A percentile compares a stretch with the other conserved stretches of the same genome.
phyloP scores from a whole-genome alignment of 1,139 yeast species.

The Eremothecium sinecaudum region DNA sequence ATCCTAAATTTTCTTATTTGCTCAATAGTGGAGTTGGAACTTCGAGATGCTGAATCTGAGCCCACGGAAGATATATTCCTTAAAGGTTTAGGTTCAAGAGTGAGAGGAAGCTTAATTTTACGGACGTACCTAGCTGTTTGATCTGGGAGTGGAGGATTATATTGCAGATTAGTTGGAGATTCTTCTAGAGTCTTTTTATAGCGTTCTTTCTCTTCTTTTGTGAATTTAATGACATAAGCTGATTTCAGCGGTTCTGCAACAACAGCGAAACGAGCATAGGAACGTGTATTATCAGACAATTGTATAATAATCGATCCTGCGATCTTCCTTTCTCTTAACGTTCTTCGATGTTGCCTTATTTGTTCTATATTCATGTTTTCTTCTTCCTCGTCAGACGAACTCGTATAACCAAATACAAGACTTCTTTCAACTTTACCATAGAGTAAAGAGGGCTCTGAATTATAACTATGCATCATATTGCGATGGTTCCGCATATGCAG shows the following conservation, averaged over 20 bases:
- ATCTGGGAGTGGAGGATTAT: constrained; percentile 14
- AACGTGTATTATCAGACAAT: constrained; percentile 6
- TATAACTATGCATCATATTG: constrained; percentile 12
- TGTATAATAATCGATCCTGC: constrained; percentile 22
- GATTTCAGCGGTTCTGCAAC: constrained; percentile 26
- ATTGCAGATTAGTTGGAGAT: constrained; percentile 12
- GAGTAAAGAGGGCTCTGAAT: constrained; percentile 11
- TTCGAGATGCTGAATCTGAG: not conserved
- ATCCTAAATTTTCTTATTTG: constrained; percentile 2
- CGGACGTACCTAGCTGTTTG: constrained; percentile 14
- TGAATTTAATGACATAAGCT: constrained; percentile 21
- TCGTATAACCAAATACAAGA: constrained; percentile 18
- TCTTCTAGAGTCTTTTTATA: constrained; percentile 14
- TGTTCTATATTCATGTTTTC: constrained; percentile 14
- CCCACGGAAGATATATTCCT: not conserved
- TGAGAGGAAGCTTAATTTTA: constrained; percentile 12
- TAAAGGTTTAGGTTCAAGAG: constrained; percentile 6
- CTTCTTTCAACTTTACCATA: constrained; percentile 19
- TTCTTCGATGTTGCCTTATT: constrained; percentile 14
- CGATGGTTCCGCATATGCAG: constrained; percentile 15
- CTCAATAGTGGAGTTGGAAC: constrained; percentile 3
- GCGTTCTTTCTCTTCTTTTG: constrained; percentile 16
- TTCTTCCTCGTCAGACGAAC: constrained; percentile 30
- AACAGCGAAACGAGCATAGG: constrained; percentile 18
- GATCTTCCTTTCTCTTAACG: constrained; percentile 14